Percentiles rank a stretch among this genome's conserved stretches.
phyloP scores from a whole-genome alignment of 768 basidiomycete species.

The Lanmaoa rubissima region DNA sequence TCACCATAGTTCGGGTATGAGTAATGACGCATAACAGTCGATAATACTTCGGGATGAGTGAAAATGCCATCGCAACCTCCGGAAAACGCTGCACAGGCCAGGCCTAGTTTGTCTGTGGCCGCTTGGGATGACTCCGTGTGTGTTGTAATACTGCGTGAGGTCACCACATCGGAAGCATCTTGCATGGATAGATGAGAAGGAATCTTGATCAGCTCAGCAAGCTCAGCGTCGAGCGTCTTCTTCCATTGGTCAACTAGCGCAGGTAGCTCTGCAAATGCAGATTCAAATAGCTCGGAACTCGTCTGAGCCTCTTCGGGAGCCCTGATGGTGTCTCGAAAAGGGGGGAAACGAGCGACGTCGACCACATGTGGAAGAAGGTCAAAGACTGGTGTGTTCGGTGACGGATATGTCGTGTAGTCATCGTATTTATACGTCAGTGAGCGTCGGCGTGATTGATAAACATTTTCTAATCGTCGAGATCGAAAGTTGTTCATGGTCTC shows the following conservation, averaged over 20 bases:
- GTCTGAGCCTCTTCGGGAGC: background rate
- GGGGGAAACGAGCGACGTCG: conserved; percentile 3
- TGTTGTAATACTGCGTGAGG: background rate
- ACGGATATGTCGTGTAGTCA: background rate
- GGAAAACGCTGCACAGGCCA: background rate
- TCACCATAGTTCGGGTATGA: no score
- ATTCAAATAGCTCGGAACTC: background rate
- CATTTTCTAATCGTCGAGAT: background rate
- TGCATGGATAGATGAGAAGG: background rate
- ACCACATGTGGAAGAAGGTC: conserved; percentile 9
- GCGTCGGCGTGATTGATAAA: background rate
- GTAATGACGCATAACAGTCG: background rate
- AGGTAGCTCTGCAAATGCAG: background rate
- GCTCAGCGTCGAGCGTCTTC: background rate
- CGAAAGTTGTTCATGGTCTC: background rate
- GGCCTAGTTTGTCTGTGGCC: background rate
- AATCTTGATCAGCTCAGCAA: background rate
- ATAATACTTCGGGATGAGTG: background rate
- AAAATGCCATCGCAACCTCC: background rate
- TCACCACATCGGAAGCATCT: background rate
- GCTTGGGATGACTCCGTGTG: background rate
- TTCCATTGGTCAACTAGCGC: background rate
- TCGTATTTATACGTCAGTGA: conserved; percentile 1
- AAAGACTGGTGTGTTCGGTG: background rate
- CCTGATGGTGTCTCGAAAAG: conserved; percentile 10